Base-by-base conservation (phyloP, 768 basidiomycete species). In the Porpolomopsis calyptriformis region DNA sequence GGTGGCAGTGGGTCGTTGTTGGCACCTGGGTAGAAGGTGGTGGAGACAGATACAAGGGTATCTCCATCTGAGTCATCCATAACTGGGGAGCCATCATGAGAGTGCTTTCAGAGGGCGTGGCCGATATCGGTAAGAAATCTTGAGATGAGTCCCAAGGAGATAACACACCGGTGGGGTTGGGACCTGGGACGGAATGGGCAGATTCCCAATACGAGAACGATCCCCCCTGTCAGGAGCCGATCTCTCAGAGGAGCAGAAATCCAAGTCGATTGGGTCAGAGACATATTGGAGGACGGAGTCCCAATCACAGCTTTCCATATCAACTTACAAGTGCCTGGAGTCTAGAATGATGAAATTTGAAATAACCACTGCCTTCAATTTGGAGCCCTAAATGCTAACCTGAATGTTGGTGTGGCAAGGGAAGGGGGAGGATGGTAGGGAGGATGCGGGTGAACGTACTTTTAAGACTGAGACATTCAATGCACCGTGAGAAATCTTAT, bases 1-100 rank as follows among this genome's bases (percentile, higher is more conserved):
- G 82, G 77, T 1, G 70, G 68, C n/a, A 71, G 58, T 0, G 73
- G 54, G 27, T 74, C 67, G 49, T 73, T 72, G 48, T 77, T 73
- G 2, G 82, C 77, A 29, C 75, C 78, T 2, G 86, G 85, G 55
- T 74, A 80, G 64, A 89, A 90, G 0, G 85, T 85, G 22, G 87
- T 90, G 12, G 85, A 88, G 27, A 90, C 78, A 1, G 85, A 85
- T 46, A 89, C 80, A 43, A 71, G 64, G 2, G 69, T 63, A 39
- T 61, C 73, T 16, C 38, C 52, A 19, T 70, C 64, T 12, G 54
- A 50, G 14, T 68, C 59, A 25, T 74, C 68, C 3, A 65, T 54
- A 34, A 62, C 53, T 1, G 72, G 71, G 6, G 71, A 70, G 35
- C 68, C 69, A 47, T 71, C 67, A 43, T 68, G 60, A 29, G 71